These are phyloP conservation scores for Trichothecium sympodiale DNA, from an alignment of 2,329 filamentous ascomycete genomes.

Conservation along the genomic window DNA sequence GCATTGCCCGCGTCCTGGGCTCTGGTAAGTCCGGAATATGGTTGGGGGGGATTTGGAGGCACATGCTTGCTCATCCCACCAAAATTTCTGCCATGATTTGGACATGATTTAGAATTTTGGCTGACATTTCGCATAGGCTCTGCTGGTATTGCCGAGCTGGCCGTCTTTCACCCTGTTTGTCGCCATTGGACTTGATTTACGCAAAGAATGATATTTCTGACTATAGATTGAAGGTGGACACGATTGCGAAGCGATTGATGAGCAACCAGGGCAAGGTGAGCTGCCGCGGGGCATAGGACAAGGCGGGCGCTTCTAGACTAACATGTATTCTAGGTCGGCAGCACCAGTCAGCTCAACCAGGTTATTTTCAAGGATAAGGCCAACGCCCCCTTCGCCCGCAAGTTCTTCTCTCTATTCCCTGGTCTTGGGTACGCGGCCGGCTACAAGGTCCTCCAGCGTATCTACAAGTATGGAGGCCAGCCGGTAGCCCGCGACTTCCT, in stretches of 20 bases:
- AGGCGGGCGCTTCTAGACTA: neutral
- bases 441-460: slow-evolving; percentile 92
- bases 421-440: slow-evolving; percentile 94
- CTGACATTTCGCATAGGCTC: slow-evolving; percentile 48
- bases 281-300: slow-evolving; percentile 29
- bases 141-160: slow-evolving; percentile 85
- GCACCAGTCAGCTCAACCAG: slow-evolving; percentile 57
- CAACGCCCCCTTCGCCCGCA: slow-evolving; percentile 53
- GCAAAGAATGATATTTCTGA: neutral
- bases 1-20: slow-evolving; percentile 75
- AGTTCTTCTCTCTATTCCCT: slow-evolving; percentile 93
- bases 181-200: neutral
- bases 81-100: slow-evolving; percentile 1
- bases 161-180: slow-evolving; percentile 80
- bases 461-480: slow-evolving; percentile 99
- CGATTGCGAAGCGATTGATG: slow-evolving; percentile 97
- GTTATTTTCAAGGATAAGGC: slow-evolving; percentile 94
- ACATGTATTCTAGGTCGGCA: slow-evolving; percentile 16
- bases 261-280: slow-evolving; percentile 70
- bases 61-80: slow-evolving; percentile 1
- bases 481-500: slow-evolving; percentile 90
- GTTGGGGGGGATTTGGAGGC: neutral
- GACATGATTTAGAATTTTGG: too few relatives aligned
- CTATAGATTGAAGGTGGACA: slow-evolving; percentile 62
- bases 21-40: slow-evolving; percentile 52